These are phyloP conservation scores for Hemileia vastatrix DNA, from an alignment of 1,284 basidiomycete genomes.

Conservation along the genomic window DNA sequence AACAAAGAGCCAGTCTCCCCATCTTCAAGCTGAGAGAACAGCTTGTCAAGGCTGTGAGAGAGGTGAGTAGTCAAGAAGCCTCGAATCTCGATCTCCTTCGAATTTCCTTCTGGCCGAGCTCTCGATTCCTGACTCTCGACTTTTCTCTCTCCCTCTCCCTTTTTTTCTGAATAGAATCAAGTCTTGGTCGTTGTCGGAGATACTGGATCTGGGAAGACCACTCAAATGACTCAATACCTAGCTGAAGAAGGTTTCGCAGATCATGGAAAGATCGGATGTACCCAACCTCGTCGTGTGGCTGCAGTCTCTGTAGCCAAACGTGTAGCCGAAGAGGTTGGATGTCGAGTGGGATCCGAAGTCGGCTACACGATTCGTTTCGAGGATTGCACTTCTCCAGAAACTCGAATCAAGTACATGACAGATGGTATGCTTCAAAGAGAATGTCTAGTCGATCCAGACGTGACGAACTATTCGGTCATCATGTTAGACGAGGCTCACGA, in stretches of 20 bases:
- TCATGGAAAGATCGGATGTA: conserved; percentile 82
- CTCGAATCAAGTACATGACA: conserved; percentile 99
- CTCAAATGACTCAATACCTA: conserved; percentile 89
- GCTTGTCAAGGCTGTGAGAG: conserved; percentile 76
- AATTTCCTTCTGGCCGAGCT: conserved; percentile 2
- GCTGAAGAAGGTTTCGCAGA: conserved; percentile 82
- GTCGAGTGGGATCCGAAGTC: conserved; percentile 88
- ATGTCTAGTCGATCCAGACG: conserved; percentile 86
- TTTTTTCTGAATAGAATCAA: conserved; percentile 77
- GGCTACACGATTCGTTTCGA: conserved; percentile 99
- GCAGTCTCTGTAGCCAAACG: conserved; percentile 98
- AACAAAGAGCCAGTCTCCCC: conserved; percentile 79
- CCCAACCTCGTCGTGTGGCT: conserved; percentile 94
- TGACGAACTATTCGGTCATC: conserved; percentile 81
- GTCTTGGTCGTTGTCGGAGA: conserved; percentile 86
- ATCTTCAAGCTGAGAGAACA: conserved; percentile 91
- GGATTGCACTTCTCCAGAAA: conserved; percentile 94
- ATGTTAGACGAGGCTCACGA: conserved; percentile 99
- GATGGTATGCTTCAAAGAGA: conserved; percentile 98
- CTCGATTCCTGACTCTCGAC: conserved; percentile 14
- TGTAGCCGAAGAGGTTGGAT: conserved; percentile 94
- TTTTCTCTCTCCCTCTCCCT: conserved; percentile 16
- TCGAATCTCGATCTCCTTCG: conserved; percentile 8
- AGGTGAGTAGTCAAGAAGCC: conserved; percentile 52
- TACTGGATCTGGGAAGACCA: too few species aligned